Conservation (phyloP, 108 stramenopile species). For the Mayamaea pseudoterrestris region DNA sequence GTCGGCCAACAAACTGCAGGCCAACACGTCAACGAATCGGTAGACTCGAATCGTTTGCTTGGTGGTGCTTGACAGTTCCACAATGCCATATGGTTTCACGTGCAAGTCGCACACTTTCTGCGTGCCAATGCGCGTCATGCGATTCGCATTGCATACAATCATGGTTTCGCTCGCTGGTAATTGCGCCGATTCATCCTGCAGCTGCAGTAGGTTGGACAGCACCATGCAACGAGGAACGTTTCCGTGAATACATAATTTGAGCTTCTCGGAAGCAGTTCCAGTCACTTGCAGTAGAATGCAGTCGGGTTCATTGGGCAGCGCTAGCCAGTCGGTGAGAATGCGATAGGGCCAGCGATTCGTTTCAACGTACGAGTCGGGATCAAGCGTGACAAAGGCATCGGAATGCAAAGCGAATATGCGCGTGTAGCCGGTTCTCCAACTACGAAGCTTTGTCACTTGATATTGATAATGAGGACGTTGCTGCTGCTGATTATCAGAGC, state of each 20-base stretch:
- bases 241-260: slow-evolving; percentile 47
- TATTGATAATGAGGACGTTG: slow-evolving; percentile 17
- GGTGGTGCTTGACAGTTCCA: slow-evolving; percentile 22
- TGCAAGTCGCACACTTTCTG: slow-evolving; percentile 19
- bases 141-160: slow-evolving; percentile 9
- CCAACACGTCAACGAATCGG: slow-evolving; percentile 23
- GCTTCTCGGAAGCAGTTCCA: slow-evolving; percentile 17
- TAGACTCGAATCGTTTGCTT: slow-evolving; percentile 26
- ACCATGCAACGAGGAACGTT: slow-evolving; percentile 21
- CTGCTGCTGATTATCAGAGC: neutral
- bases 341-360: slow-evolving; percentile 48
- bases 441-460: slow-evolving; percentile 43
- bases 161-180: neutral
- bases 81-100: slow-evolving; percentile 27
- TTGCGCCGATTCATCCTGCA: slow-evolving; percentile 9
- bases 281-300: slow-evolving; percentile 26
- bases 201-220: slow-evolving; percentile 25
- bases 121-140: slow-evolving; percentile 36
- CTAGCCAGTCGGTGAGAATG: slow-evolving; percentile 19
- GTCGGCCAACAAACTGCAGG: no score
- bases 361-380: slow-evolving; percentile 21
- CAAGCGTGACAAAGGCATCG: slow-evolving; percentile 32
- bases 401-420: slow-evolving; percentile 34
- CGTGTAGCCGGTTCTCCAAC: slow-evolving; percentile 52
- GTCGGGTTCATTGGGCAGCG: slow-evolving; percentile 27